Base-by-base conservation (phyloP, 1,284 basidiomycete genomes). In the Marasmius oreades region DNA sequence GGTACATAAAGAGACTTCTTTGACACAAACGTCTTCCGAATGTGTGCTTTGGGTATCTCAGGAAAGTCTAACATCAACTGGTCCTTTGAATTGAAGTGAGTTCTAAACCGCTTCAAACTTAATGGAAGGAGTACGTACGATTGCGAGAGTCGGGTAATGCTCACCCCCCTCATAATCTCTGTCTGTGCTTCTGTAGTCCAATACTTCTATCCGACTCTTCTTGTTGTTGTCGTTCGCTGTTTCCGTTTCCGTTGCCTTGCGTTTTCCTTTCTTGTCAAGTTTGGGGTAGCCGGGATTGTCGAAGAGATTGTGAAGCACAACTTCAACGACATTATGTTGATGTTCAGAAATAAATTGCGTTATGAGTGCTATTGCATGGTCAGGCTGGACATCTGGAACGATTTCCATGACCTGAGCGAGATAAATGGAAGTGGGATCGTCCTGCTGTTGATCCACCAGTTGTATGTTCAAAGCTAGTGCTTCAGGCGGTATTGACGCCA, bases 211-310 rank as follows among this genome's bases (percentile, higher is more conserved):
- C 60, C 63, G 14, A 61, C 63, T 8, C 56, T 53, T 59, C 16
- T 60, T 64, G 16, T 4, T 58, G 69, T 11, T 56, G 59, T 12
- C 65, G 59, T 31, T 68, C 67, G 18, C 59, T 58, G 16, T 59
- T 66, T 4, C 63, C 65, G 24, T 61, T 54, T 18, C 63, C 69
- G 11, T 68, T 66, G 28, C 67, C 68, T 65, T 78, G 80, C 79
- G 75, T 66, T 87, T 88, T 28, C 77, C 77, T 63, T 81, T 81
- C 66, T 67, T 75, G 33, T 80, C 77, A 2, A 74, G 69, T 61
- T 77, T 86, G 0, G 88, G 88, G 62, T 90, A 90, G 10, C 68
- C 64, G 0, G 79, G 71, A 55, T 83, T 71, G 59, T 90, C 88
- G 48, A 90, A 80, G 0, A 91, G 73, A 7, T 67, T 58, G 50